phyloP scores from a whole-genome alignment of 2,329 filamentous ascomycete genomes.

The Paraphoma sp. region DNA sequence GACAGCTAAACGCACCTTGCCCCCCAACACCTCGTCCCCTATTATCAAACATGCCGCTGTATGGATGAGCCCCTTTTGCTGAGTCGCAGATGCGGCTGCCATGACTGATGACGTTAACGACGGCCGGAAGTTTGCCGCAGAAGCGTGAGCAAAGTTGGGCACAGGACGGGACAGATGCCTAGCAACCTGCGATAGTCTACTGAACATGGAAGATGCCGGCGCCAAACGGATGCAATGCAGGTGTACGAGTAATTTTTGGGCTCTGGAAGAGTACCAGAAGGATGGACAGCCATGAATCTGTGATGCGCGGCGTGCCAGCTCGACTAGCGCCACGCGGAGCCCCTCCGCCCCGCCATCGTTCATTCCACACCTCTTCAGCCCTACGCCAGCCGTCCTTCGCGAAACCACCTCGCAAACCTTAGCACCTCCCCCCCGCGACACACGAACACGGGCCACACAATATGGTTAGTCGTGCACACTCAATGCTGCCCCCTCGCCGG shows the following conservation, averaged over 20 bases:
- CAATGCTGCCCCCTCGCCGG: not conserved
- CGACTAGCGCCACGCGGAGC: slow-evolving; percentile 21
- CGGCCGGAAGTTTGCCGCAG: slow-evolving; percentile 43
- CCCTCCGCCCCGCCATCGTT: slow-evolving; percentile 12
- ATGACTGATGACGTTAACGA: slow-evolving; percentile 52
- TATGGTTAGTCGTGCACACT: not conserved
- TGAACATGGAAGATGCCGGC: slow-evolving; percentile 67
- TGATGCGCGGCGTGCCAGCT: not conserved
- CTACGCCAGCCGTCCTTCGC: slow-evolving; percentile 15
- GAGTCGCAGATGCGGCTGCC: slow-evolving; percentile 53
- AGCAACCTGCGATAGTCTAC: slow-evolving; percentile 74
- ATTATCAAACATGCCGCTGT: slow-evolving; percentile 94
- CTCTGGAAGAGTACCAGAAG: not conserved
- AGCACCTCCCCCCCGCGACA: not conserved
- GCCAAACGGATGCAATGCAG: not conserved
- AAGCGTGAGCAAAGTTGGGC: slow-evolving; percentile 62
- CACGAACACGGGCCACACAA: not conserved
- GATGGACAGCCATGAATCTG: not conserved
- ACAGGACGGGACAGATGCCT: slow-evolving; percentile 72
- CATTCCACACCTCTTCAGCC: slow-evolving; percentile 21
- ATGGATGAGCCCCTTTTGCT: slow-evolving; percentile 73
- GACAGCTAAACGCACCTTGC: slow-evolving; percentile 70
- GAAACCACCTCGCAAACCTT: slow-evolving; percentile 12
- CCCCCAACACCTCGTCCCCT: slow-evolving; percentile 94
- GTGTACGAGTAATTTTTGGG: not conserved